phyloP scores from a whole-genome alignment of 225 moss, liverwort and hornwort species.

The Sphagnum contortum region DNA sequence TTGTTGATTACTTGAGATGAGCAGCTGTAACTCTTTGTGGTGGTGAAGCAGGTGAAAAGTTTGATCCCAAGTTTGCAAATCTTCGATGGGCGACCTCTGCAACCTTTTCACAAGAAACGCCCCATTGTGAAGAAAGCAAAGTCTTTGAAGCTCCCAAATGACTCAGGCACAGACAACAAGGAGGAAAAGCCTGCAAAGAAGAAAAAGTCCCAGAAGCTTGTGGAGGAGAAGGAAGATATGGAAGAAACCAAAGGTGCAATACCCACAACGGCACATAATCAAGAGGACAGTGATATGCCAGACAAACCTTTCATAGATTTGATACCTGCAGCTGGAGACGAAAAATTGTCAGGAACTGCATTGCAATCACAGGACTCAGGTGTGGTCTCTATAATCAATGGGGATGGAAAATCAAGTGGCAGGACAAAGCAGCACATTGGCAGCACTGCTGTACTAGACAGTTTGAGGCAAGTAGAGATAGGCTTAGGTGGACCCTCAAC shows the following conservation, averaged over 20 bases:
- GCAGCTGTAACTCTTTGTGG: neutral
- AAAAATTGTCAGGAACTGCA: neutral
- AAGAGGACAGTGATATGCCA: constrained; percentile 18
- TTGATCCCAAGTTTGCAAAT: constrained; percentile 64
- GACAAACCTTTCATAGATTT: constrained; percentile 29
- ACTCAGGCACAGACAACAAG: constrained; percentile 6
- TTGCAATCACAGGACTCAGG: constrained; percentile 32
- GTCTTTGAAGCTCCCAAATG: constrained; percentile 15
- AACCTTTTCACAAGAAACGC: constrained; percentile 40
- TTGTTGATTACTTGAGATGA: neutral
- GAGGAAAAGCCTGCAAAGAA: constrained; percentile 4
- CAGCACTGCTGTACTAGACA: constrained; percentile 24
- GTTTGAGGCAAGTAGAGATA: constrained; percentile 36
- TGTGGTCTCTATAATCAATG: constrained; percentile 56
- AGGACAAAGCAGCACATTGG: constrained; percentile 22
- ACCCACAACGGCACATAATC: neutral
- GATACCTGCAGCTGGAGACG: constrained; percentile 14
- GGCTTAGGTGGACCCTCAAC: constrained; percentile 74
- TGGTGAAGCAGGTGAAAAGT: constrained; percentile 39
- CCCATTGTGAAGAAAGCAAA: constrained; percentile 23
- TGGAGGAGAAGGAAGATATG: neutral
- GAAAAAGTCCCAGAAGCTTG: constrained; percentile 12
- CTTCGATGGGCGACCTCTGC: constrained; percentile 75
- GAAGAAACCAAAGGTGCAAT: constrained; percentile 1
- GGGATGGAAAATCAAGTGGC: constrained; percentile 13